These are phyloP conservation scores for Podospora pseudopauciseta DNA, from an alignment of 495 filamentous ascomycete species.

Conservation along the genomic window DNA sequence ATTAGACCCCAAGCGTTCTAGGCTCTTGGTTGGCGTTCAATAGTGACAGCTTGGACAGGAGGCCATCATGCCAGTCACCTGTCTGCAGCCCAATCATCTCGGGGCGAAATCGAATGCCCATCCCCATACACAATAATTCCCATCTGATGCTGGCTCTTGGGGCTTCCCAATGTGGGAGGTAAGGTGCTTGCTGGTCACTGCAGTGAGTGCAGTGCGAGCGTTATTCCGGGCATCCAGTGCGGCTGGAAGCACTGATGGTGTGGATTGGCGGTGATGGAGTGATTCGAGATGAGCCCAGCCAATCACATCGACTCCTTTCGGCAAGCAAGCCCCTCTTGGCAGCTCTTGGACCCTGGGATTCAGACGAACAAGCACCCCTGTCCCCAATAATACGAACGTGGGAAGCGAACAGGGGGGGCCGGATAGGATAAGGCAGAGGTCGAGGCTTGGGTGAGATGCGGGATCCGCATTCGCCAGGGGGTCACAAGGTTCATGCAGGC, in stretches of 20 bases:
- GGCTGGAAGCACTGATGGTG: not conserved
- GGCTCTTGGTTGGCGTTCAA: constrained; percentile 6
- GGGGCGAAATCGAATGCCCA: not conserved
- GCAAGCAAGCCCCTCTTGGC: not conserved
- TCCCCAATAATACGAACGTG: not conserved
- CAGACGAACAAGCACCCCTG: not conserved
- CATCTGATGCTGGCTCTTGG: not conserved
- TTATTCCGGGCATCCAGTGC: constrained; percentile 4
- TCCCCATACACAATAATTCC: not conserved
- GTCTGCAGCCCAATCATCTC: not conserved
- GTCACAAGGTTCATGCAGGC: constrained; percentile 1
- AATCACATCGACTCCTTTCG: not conserved
- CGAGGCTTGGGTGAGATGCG: not conserved
- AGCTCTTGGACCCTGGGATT: not conserved
- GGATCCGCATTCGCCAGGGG: constrained; percentile 3
- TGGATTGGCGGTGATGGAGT: not conserved
- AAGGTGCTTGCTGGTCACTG: not conserved
- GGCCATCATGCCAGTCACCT: constrained; percentile 7
- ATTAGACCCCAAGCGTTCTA: no score
- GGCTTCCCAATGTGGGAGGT: not conserved
- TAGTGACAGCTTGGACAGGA: constrained; percentile 5
- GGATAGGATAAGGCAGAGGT: not conserved
- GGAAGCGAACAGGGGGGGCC: not conserved
- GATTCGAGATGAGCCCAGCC: not conserved
- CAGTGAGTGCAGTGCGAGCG: not conserved